Conservation (phyloP, 345 rosid species). For the Toxicodendron radicans region DNA sequence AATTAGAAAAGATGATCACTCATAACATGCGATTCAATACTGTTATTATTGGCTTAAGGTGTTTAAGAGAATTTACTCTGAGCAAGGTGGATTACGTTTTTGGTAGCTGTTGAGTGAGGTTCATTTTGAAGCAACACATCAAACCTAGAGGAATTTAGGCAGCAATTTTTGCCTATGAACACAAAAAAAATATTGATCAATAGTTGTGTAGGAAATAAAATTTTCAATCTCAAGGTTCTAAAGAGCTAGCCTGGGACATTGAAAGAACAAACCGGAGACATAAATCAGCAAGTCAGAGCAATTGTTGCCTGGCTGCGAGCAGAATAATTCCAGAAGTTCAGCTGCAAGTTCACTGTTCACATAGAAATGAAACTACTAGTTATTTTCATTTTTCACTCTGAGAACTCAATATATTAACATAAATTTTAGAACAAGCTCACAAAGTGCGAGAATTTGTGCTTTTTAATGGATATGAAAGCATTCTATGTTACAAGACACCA, state of each 20-base stretch:
- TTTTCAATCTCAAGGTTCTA: neutral
- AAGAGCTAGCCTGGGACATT: neutral
- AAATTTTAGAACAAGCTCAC: too few relatives aligned
- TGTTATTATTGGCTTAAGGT: neutral
- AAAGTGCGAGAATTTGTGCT: too few relatives aligned
- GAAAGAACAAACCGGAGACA: constrained; percentile 39
- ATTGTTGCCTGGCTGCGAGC: constrained; percentile 27
- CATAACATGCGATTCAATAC: too few relatives aligned
- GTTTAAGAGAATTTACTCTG: constrained; percentile 44
- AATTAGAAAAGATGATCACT: too few relatives aligned
- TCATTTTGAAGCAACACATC: constrained; percentile 42
- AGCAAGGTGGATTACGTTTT: constrained; percentile 61
- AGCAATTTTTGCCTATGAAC: constrained; percentile 53
- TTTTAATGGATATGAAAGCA: too few relatives aligned
- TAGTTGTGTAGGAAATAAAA: neutral
- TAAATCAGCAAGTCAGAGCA: constrained; percentile 41
- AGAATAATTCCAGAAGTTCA: constrained; percentile 33
- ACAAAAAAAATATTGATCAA: too few relatives aligned
- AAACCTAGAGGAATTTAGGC: constrained; percentile 41
- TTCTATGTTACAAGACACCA: too few relatives aligned
- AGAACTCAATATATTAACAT: too few relatives aligned
- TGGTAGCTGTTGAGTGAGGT: constrained; percentile 50
- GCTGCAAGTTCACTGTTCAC: constrained; percentile 33
- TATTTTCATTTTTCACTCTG: neutral
- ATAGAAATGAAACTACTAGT: neutral